Evolutionary conservation across 202 grass and related monocot genomes (phyloP), one percentile per base, ranked within the genome.

Genomic region (Carex arenaria): DNA sequence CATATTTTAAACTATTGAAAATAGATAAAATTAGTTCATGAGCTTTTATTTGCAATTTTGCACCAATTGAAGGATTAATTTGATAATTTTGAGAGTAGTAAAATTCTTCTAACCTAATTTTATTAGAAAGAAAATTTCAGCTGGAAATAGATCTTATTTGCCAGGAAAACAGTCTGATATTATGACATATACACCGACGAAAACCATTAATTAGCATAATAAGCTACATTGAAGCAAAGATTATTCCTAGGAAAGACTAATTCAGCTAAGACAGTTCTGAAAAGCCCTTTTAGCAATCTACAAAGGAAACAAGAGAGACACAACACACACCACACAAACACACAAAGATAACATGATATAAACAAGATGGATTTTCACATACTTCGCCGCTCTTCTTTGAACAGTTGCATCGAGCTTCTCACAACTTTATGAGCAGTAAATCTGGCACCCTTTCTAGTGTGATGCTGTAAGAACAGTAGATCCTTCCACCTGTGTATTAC

Each of bases 401-500:
- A 13, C 77, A 72, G 2, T 85, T 80, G 76, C 36, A 28, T 78
- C 6, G 2, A 64, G 26, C 18, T 78, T 40, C 4, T 53, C 83
- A 13, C 20, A 42, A 51, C 69, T 51, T 53, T 9, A 30, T 31
- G 1, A 8, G 74, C 7, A 47, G 61, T 13, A 14, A 55, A 40
- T 17, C 28, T 8, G 28, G 17, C 23, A 80, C 4, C 34, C 31
- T 85, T 75, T 54, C 88, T 89, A 92, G 60, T 83, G 82, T 55
- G 72, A 84, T 18, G 90, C 87, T 72, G 89, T 84, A 61, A 98
- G 84, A 20, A 91, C 60, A 4, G 87, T 71, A 18, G 94, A 87
- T 8, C 92, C 89, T 85, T 98, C 95, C 83, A 95, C 95, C 92
- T 95, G 71, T 85, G 82, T 0, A 63, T 15, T 76, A 18, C 2